Conservation (phyloP, 352 stramenopile species). For the Phytophthora pistaciae region DNA sequence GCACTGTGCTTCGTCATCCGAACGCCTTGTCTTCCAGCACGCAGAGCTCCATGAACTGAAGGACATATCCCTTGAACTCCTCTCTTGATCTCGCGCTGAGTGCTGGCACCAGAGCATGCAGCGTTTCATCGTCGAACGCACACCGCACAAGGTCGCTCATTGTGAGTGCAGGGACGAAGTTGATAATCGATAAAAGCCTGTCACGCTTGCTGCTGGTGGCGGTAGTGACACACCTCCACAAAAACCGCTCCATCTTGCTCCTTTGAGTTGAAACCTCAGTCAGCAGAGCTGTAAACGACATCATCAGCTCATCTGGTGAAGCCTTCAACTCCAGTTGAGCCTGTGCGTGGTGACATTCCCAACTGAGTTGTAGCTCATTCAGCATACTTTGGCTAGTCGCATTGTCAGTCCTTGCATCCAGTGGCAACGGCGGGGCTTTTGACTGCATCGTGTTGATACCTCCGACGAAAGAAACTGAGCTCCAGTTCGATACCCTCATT, state of each 20-base stretch:
- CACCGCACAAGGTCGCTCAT: conserved; percentile 46
- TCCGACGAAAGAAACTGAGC: conserved; percentile 21
- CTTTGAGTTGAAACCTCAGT: conserved; percentile 29
- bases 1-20: conserved; percentile 5
- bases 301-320: conserved; percentile 2
- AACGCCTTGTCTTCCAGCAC: conserved; percentile 77
- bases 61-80: conserved; percentile 22
- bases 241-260: conserved; percentile 22
- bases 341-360: conserved; percentile 46
- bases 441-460: neutral
- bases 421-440: conserved; percentile 23
- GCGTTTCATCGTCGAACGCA: conserved; percentile 40
- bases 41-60: conserved; percentile 68
- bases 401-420: conserved; percentile 30
- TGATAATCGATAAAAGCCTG: conserved; percentile 27
- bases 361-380: conserved; percentile 50
- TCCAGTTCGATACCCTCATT: conserved; percentile 14
- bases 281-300: conserved; percentile 19
- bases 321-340: conserved; percentile 9
- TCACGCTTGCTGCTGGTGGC: conserved; percentile 16
- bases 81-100: conserved; percentile 21
- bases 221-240: conserved; percentile 13
- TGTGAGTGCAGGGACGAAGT: conserved; percentile 39
- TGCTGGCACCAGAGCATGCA: conserved; percentile 39
- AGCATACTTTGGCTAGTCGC: conserved; percentile 48